Evolutionary conservation across 192 early-diverging fungal genomes (phyloP).

Genomic region (Entomortierella beljakovae): DNA sequence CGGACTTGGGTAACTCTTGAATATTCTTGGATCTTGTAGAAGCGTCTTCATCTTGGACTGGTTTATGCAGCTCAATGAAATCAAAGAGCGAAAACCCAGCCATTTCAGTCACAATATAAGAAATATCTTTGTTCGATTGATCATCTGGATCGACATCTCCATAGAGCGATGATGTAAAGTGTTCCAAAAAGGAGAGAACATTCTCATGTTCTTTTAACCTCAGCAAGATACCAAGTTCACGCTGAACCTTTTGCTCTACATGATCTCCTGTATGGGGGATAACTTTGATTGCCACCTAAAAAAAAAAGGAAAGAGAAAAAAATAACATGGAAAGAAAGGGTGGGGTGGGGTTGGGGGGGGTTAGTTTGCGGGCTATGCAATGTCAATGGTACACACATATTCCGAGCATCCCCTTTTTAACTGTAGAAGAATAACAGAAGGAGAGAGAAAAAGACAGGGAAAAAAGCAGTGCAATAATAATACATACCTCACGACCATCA

Average conservation of each 20-base stretch:
- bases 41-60: slow-evolving; percentile 27
- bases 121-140: slow-evolving; percentile 39
- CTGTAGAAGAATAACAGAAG: no score
- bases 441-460: no score
- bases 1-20: slow-evolving; percentile 9
- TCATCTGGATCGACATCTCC: slow-evolving; percentile 38
- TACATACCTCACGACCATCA: slow-evolving; percentile 37
- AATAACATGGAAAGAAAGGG: not conserved
- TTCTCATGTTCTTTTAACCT: slow-evolving; percentile 30
- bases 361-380: not conserved
- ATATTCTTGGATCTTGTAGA: slow-evolving; percentile 38
- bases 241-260: slow-evolving; percentile 31
- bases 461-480: not conserved
- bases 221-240: slow-evolving; percentile 26
- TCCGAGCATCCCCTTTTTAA: no score
- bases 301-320: slow-evolving; percentile 5
- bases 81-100: slow-evolving; percentile 36
- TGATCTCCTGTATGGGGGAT: slow-evolving; percentile 33
- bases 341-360: not conserved
- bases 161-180: slow-evolving; percentile 39
- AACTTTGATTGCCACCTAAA: slow-evolving; percentile 41
- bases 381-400: not conserved
- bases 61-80: slow-evolving; percentile 30
- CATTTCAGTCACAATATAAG: slow-evolving; percentile 35
- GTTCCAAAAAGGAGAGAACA: slow-evolving; percentile 19